These are phyloP conservation scores for Diplodia corticola DNA, from an alignment of 2,329 filamentous ascomycete species.

Conservation along the genomic window DNA sequence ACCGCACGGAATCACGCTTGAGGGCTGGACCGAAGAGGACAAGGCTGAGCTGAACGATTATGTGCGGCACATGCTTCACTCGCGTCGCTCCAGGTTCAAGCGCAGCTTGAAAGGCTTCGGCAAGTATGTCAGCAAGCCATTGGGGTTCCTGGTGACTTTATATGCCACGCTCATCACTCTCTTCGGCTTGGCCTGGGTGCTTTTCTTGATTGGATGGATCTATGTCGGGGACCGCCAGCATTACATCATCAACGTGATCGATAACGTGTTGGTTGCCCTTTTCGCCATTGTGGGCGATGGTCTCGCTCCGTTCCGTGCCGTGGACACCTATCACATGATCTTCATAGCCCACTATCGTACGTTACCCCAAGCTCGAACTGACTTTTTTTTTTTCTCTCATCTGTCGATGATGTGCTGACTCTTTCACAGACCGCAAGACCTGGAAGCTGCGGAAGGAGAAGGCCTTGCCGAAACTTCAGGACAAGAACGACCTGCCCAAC, in stretches of 20 bases:
- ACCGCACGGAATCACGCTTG: slow-evolving; percentile 69
- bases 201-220: slow-evolving; percentile 88
- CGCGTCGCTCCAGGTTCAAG: slow-evolving; percentile 75
- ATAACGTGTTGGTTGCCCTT: slow-evolving; percentile 57
- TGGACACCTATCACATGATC: slow-evolving; percentile 82
- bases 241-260: slow-evolving; percentile 52
- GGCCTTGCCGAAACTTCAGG: slow-evolving; percentile 58
- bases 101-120: slow-evolving; percentile 76
- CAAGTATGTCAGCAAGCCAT: slow-evolving; percentile 72
- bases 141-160: slow-evolving; percentile 80
- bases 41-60: slow-evolving; percentile 79
- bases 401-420: not conserved
- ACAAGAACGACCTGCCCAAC: slow-evolving; percentile 65
- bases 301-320: slow-evolving; percentile 64
- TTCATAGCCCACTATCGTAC: slow-evolving; percentile 66
- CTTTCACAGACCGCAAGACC: slow-evolving; percentile 52
- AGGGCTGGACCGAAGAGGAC: slow-evolving; percentile 74
- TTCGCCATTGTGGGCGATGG: slow-evolving; percentile 62
- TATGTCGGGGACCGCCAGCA: slow-evolving; percentile 69
- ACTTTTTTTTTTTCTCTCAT: not conserved
- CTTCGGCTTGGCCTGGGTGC: slow-evolving; percentile 83
- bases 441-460: slow-evolving; percentile 62
- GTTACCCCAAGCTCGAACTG: not conserved
- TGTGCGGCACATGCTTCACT: slow-evolving; percentile 85
- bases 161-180: slow-evolving; percentile 82